Evolutionary conservation across 2,329 filamentous ascomycete species (phyloP).

Genomic region (Fusarium dimerum): DNA sequence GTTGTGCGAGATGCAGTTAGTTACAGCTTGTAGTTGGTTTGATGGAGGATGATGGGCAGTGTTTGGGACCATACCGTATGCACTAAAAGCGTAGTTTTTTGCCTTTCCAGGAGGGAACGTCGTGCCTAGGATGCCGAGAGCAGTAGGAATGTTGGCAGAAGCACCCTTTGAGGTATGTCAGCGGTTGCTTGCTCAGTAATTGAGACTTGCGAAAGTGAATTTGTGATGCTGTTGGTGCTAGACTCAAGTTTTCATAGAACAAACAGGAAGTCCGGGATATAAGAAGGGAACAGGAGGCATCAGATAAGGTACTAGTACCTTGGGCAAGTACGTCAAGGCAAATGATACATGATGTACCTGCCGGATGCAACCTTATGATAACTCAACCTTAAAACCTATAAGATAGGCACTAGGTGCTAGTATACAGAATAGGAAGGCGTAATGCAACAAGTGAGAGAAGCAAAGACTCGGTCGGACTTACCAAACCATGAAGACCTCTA

Average conservation of each 20-base stretch:
- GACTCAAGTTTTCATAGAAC: no score
- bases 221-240: no score
- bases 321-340: no score
- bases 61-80: constrained; percentile 48
- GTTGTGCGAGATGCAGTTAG: constrained; percentile 2
- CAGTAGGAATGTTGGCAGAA: constrained; percentile 70
- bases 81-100: constrained; percentile 70
- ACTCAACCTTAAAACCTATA: no score
- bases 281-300: no score
- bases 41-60: not conserved
- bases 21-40: no score
- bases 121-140: constrained; percentile 68
- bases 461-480: constrained; percentile 14
- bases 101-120: constrained; percentile 68
- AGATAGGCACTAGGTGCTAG: no score
- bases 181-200: not conserved
- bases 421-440: no score
- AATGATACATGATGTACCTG: no score
- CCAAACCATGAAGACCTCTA: constrained; percentile 65
- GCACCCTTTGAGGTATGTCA: constrained; percentile 45
- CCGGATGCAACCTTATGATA: not conserved
- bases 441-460: not conserved
- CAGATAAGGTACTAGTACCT: no score
- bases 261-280: no score
- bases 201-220: no score